These are phyloP conservation scores for Pyrenopolyporus hunteri DNA, from an alignment of 495 filamentous ascomycete species.

Conservation along the genomic window DNA sequence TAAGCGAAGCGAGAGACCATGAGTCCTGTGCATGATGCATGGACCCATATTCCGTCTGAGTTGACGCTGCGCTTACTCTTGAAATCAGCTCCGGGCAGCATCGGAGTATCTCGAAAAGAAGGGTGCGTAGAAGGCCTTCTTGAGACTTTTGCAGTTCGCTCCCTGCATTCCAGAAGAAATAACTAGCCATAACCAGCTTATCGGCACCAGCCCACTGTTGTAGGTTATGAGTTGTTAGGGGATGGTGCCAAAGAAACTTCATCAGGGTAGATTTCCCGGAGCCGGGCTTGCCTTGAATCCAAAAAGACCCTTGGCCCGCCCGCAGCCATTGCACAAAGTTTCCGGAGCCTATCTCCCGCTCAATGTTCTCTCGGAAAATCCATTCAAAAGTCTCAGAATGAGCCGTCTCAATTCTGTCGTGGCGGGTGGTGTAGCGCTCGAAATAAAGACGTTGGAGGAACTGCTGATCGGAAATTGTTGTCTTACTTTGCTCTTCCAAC, in stretches of 20 bases:
- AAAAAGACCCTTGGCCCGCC: conserved; percentile 18
- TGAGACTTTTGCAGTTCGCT: conserved; percentile 48
- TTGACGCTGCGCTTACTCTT: not conserved
- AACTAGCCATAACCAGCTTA: conserved; percentile 38
- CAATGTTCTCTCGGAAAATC: conserved; percentile 1
- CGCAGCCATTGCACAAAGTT: conserved; percentile 25
- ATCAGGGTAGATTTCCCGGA: conserved; percentile 41
- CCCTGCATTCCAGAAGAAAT: conserved; percentile 56
- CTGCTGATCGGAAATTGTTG: not conserved
- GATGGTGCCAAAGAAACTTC: conserved; percentile 31
- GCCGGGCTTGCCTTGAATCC: conserved; percentile 37
- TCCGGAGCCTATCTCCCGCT: too few relatives aligned
- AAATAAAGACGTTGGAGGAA: conserved; percentile 8
- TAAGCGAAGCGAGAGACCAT: not conserved
- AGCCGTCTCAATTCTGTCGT: conserved; percentile 4
- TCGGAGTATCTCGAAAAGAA: conserved; percentile 49
- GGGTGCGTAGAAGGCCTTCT: conserved; percentile 50
- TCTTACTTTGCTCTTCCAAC: not conserved
- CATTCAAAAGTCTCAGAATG: conserved; percentile 23
- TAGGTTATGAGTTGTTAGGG: conserved; percentile 16
- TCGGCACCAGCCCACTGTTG: conserved; percentile 34
- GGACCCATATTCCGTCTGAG: not conserved
- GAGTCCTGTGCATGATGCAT: too few relatives aligned
- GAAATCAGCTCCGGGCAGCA: conserved; percentile 24
- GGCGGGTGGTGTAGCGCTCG: not conserved